Conservation (phyloP, 495 filamentous ascomycete species). For the Aspergillus cavernicola region DNA sequence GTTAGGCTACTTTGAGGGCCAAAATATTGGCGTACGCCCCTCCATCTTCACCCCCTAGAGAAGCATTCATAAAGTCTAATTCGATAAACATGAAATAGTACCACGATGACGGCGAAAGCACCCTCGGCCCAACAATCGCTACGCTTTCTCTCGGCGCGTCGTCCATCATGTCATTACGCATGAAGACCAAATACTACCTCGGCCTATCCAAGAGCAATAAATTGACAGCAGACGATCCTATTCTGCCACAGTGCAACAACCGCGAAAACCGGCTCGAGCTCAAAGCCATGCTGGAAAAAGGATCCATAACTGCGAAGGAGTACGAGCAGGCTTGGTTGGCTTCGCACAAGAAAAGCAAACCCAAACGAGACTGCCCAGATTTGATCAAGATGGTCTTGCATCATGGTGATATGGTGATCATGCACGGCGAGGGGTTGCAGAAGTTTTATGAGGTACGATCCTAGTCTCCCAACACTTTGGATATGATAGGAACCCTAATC, state of each 20-base stretch:
- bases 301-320: slow-evolving; percentile 15
- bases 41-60: background rate
- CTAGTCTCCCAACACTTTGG: background rate
- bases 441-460: slow-evolving; percentile 63
- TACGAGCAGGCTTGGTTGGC: slow-evolving; percentile 16
- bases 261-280: slow-evolving; percentile 35
- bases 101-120: slow-evolving; percentile 80
- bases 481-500: too few species aligned
- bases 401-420: slow-evolving; percentile 81
- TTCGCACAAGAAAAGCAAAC: background rate
- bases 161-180: slow-evolving; percentile 64
- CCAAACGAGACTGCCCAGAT: slow-evolving; percentile 13
- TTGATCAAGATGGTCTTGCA: slow-evolving; percentile 45
- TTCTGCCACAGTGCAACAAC: slow-evolving; percentile 36
- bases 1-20: slow-evolving; percentile 70
- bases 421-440: slow-evolving; percentile 73
- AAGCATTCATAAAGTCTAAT: slow-evolving; percentile 20
- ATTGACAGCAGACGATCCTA: slow-evolving; percentile 21
- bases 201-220: slow-evolving; percentile 23
- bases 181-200: slow-evolving; percentile 56
- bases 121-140: slow-evolving; percentile 71
- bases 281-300: slow-evolving; percentile 26
- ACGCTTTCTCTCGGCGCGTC: slow-evolving; percentile 69
- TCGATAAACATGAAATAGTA: slow-evolving; percentile 43
- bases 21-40: slow-evolving; percentile 61